phyloP scores from a whole-genome alignment of 352 stramenopile genomes.

The Phytopythium aichiense region DNA sequence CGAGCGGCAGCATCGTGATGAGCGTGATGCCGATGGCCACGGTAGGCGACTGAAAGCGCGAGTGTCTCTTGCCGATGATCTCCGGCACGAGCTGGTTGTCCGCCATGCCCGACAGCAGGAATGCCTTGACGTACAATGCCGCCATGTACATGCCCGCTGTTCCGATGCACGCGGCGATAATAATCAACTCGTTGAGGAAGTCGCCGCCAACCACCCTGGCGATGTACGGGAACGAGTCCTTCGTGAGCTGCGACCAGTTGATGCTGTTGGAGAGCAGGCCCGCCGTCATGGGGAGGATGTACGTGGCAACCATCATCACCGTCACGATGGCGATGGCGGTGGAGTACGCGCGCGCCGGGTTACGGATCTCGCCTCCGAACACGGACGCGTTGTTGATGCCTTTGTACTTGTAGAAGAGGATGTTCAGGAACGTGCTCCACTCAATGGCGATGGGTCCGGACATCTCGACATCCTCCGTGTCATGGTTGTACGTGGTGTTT shows the following conservation, averaged over 20 bases:
- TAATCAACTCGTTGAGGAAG: constrained; percentile 80
- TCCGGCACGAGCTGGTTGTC: constrained; percentile 81
- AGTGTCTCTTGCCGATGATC: constrained; percentile 55
- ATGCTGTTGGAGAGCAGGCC: constrained; percentile 53
- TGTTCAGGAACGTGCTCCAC: constrained; percentile 89
- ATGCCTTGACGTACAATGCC: constrained; percentile 88
- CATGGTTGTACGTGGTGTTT: constrained; percentile 11
- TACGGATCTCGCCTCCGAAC: constrained; percentile 89
- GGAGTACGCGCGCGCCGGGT: constrained; percentile 81
- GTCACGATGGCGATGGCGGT: constrained; percentile 79
- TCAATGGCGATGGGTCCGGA: constrained; percentile 42
- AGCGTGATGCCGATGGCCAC: constrained; percentile 32
- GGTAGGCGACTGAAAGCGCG: constrained; percentile 31
- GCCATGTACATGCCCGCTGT: constrained; percentile 88
- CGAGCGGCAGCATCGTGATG: constrained; percentile 31
- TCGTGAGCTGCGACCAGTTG: constrained; percentile 68
- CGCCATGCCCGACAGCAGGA: constrained; percentile 74
- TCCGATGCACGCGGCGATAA: constrained; percentile 72
- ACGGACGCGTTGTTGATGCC: constrained; percentile 89
- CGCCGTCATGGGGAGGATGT: constrained; percentile 88
- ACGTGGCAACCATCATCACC: constrained; percentile 69
- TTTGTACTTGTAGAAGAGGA: constrained; percentile 96
- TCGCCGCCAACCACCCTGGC: constrained; percentile 74
- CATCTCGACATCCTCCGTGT: constrained; percentile 15
- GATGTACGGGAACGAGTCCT: constrained; percentile 85